phyloP scores from a whole-genome alignment of 2,329 filamentous ascomycete genomes.

The Beauveria scarabaeidicola region DNA sequence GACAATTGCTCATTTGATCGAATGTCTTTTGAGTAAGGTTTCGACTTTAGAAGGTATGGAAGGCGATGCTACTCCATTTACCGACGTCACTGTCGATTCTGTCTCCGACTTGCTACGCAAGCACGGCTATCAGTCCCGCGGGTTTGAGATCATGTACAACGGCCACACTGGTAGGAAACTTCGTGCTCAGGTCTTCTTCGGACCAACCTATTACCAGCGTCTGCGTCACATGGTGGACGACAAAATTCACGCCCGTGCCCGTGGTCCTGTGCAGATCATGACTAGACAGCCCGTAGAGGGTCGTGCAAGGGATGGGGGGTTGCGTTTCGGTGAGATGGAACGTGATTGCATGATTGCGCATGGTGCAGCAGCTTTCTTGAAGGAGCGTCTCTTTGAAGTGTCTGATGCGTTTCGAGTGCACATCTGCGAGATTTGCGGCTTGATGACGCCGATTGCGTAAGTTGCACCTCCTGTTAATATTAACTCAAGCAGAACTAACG shows the following conservation, averaged over 20 bases:
- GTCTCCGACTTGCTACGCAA: constrained; percentile 79
- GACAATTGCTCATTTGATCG: constrained; percentile 99
- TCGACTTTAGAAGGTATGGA: constrained; percentile 88
- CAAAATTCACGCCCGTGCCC: constrained; percentile 98
- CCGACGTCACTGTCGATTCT: constrained; percentile 91
- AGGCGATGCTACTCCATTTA: constrained; percentile 96
- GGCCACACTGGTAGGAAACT: constrained; percentile 94
- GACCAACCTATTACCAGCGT: constrained; percentile 97
- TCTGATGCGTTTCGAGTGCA: constrained; percentile 97
- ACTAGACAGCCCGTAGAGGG: constrained; percentile 96
- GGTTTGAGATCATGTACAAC: constrained; percentile 98
- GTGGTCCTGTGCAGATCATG: constrained; percentile 93
- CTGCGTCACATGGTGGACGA: constrained; percentile 99
- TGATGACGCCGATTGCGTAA: constrained; percentile 99
- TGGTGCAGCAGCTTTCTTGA: constrained; percentile 90
- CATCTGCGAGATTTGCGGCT: constrained; percentile 94
- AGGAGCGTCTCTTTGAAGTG: constrained; percentile 94
- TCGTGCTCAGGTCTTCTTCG: constrained; percentile 89
- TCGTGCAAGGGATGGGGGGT: constrained; percentile 93
- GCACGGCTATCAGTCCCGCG: constrained; percentile 91
- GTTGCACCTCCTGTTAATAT: constrained; percentile 31
- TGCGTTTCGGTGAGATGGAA: constrained; percentile 99
- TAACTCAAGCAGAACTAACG: constrained; percentile 24
- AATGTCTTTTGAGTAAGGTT: constrained; percentile 95
- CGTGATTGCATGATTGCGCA: constrained; percentile 99